Conservation (phyloP, 2,329 filamentous ascomycete genomes). For the Proliferodiscus dingleyae region DNA sequence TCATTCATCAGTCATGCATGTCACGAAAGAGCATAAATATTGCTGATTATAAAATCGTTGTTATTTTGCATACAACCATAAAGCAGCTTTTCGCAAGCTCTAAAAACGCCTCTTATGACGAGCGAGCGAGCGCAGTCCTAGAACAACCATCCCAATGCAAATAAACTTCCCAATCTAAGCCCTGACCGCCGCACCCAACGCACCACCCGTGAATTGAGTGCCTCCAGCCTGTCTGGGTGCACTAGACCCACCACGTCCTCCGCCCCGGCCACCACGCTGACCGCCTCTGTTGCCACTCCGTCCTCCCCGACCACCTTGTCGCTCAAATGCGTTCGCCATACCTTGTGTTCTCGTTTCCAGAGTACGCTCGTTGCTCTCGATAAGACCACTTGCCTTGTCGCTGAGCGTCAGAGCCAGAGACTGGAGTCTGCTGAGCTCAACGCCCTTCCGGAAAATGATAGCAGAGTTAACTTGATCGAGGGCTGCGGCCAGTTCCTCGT, state of each 20-base stretch:
- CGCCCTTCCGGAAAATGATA: conserved; percentile 98
- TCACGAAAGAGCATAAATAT: background rate
- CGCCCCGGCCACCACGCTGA: conserved; percentile 54
- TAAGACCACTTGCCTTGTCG: conserved; percentile 93
- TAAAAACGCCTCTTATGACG: conserved; percentile 28
- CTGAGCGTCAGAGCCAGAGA: conserved; percentile 89
- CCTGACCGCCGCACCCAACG: conserved; percentile 64
- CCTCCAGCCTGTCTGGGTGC: conserved; percentile 64
- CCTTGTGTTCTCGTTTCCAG: conserved; percentile 96
- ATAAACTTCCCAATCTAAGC: conserved; percentile 41
- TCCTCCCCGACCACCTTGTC: conserved; percentile 74
- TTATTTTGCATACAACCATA: conserved; percentile 12
- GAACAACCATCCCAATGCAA: conserved; percentile 31
- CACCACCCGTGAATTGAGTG: conserved; percentile 77
- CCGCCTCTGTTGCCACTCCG: conserved; percentile 64
- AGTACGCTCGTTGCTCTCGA: conserved; percentile 95
- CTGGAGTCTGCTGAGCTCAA: conserved; percentile 93
- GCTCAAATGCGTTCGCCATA: conserved; percentile 90
- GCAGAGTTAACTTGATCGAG: conserved; percentile 96
- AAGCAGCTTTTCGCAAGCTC: conserved; percentile 30
- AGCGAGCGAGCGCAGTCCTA: conserved; percentile 27
- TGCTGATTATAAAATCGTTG: conserved; percentile 5
- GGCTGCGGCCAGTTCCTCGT: conserved; percentile 93
- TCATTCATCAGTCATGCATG: background rate
- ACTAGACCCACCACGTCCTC: conserved; percentile 53